Conservation (phyloP, 345 rosid species). For the Stellera chamaejasme region DNA sequence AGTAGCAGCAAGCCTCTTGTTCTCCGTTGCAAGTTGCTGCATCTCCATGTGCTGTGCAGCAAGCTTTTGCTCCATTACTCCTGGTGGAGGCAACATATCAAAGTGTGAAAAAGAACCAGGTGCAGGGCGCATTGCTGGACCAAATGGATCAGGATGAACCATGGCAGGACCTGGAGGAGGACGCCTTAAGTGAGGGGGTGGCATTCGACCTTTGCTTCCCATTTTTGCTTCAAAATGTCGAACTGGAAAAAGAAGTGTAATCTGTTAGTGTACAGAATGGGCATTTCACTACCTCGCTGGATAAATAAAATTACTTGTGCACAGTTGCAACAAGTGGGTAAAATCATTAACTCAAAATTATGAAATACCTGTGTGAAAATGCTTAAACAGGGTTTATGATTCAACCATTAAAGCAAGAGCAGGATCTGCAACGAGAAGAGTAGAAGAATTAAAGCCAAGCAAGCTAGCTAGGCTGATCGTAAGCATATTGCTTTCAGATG, state of each 20-base stretch:
- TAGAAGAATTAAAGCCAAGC: no score
- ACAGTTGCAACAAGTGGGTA: no score
- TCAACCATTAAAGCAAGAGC: no score
- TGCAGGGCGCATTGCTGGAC: slow-evolving; percentile 37
- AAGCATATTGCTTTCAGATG: no score
- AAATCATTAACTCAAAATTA: no score
- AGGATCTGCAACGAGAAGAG: no score
- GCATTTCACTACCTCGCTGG: background rate
- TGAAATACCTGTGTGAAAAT: no score
- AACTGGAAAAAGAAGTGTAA: slow-evolving; percentile 13
- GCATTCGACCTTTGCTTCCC: slow-evolving; percentile 84
- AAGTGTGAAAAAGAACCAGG: slow-evolving; percentile 48
- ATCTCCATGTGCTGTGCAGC: slow-evolving; percentile 78
- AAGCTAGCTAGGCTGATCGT: no score
- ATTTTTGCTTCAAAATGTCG: slow-evolving; percentile 21
- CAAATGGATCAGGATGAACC: slow-evolving; percentile 49
- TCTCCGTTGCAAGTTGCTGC: slow-evolving; percentile 84
- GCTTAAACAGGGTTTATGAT: no score
- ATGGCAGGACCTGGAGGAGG: slow-evolving; percentile 58
- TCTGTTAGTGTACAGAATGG: background rate
- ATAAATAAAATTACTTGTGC: no score
- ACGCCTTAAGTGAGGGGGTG: slow-evolving; percentile 61
- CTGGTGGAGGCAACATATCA: slow-evolving; percentile 73
- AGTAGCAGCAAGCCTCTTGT: slow-evolving; percentile 76
- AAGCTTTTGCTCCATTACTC: slow-evolving; percentile 82